These are phyloP conservation scores for Lipomyces sp. DNA, from an alignment of 805 yeast species.

Conservation along the genomic window DNA sequence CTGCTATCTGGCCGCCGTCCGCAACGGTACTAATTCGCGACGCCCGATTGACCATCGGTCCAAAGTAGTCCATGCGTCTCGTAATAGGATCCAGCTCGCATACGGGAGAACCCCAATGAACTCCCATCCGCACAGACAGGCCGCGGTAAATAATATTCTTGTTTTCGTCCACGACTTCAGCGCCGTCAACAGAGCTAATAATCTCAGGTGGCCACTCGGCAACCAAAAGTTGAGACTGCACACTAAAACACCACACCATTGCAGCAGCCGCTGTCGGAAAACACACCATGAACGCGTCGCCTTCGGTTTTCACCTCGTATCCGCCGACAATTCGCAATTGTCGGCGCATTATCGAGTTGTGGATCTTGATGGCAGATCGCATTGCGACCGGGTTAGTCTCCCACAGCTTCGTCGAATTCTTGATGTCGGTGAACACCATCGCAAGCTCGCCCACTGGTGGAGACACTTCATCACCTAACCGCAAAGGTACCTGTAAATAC, in stretches of 20 bases:
- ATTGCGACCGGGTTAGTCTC: constrained; percentile 88
- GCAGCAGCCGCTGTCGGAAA: constrained; percentile 92
- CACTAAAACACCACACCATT: constrained; percentile 88
- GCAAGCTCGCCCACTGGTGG: constrained; percentile 96
- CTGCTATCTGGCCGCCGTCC: constrained; percentile 95
- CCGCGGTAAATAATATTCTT: constrained; percentile 72
- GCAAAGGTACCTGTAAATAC: constrained; percentile 8
- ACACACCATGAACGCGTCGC: constrained; percentile 98
- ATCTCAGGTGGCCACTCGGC: constrained; percentile 98
- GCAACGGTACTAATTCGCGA: constrained; percentile 92
- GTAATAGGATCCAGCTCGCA: constrained; percentile 94
- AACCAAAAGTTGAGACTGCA: constrained; percentile 74
- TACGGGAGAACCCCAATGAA: constrained; percentile 97
- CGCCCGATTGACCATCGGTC: constrained; percentile 97
- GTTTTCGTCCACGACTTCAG: constrained; percentile 64
- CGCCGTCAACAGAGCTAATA: constrained; percentile 76
- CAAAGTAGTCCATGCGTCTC: constrained; percentile 96
- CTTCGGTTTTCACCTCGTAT: constrained; percentile 97
- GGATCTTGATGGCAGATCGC: constrained; percentile 95
- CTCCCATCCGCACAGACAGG: constrained; percentile 93
- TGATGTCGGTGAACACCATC: constrained; percentile 95
- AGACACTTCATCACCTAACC: constrained; percentile 58
- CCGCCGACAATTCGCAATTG: constrained; percentile 92
- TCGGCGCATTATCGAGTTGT: constrained; percentile 90
- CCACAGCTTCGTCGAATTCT: constrained; percentile 91